phyloP scores from a whole-genome alignment of 2,329 filamentous ascomycete species.

The Orbilia brochopaga region DNA sequence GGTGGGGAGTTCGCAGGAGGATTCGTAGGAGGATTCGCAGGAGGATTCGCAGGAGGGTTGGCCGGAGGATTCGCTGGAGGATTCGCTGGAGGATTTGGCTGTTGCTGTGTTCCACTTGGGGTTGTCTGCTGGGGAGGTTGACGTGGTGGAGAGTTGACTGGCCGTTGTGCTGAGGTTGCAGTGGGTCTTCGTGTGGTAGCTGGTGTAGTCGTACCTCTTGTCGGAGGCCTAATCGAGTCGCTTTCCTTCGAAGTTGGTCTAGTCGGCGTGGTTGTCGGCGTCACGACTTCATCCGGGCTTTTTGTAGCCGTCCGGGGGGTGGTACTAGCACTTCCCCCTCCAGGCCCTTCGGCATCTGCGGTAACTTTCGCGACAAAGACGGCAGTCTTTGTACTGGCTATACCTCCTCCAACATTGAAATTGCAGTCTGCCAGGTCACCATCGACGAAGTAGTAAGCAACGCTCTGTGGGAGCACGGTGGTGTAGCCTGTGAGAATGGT shows the following conservation, averaged over 20 bases:
- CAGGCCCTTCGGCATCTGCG: constrained; percentile 19
- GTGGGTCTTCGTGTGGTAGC: constrained; percentile 9
- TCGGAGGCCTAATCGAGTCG: constrained; percentile 1
- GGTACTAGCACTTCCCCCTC: too few species aligned
- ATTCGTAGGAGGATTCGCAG: too few species aligned
- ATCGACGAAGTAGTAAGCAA: constrained; percentile 24
- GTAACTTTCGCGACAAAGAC: constrained; percentile 37
- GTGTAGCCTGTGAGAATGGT: constrained; percentile 32
- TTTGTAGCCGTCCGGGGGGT: constrained; percentile 21
- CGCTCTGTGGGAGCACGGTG: constrained; percentile 16
- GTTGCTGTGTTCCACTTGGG: too few species aligned
- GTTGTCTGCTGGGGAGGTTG: too few species aligned
- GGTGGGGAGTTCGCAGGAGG: too few species aligned
- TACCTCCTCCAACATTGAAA: constrained; percentile 37
- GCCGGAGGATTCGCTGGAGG: too few species aligned
- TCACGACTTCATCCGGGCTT: constrained; percentile 12
- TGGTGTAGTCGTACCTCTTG: not conserved
- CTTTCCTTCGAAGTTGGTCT: too few species aligned
- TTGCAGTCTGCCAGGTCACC: constrained; percentile 25
- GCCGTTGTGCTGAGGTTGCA: constrained; percentile 2
- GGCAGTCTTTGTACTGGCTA: constrained; percentile 32
- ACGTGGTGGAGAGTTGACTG: constrained; percentile 10
- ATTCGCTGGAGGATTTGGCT: not conserved
- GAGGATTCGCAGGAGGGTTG: too few species aligned
- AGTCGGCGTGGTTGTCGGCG: constrained; percentile 10